Percentiles rank a stretch among this genome's conserved stretches.
These are phyloP conservation scores for Gossypium stocksii DNA, from an alignment of 345 rosid genomes.

Conservation along the genomic window DNA sequence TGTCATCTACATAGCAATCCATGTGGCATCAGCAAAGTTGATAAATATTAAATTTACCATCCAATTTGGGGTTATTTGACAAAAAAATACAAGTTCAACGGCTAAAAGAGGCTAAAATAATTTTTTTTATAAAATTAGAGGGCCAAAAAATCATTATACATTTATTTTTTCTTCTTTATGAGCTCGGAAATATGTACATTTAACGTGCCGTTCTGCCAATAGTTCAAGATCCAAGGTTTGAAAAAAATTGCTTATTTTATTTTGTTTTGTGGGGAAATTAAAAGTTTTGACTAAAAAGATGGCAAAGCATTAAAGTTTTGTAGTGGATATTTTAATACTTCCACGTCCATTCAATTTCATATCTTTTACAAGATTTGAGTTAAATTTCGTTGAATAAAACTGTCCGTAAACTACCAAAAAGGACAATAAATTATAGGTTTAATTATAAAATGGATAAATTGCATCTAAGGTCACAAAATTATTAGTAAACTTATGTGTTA, in stretches of 20 bases:
- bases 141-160: too few species aligned
- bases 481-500: too few species aligned
- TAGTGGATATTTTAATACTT: neutral
- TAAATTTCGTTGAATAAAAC: neutral
- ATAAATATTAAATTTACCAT: too few species aligned
- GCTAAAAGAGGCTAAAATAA: too few species aligned
- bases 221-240: slow-evolving; percentile 4
- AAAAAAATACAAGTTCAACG: too few species aligned
- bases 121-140: too few species aligned
- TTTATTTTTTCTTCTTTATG: too few species aligned
- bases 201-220: neutral
- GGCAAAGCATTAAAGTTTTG: slow-evolving; percentile 4
- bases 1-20: too few species aligned
- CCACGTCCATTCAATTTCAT: neutral
- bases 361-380: neutral
- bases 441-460: too few species aligned
- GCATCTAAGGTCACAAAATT: too few species aligned
- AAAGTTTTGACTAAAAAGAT: neutral
- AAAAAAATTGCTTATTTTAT: neutral
- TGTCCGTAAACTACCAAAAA: neutral
- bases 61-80: accelerated
- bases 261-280: neutral
- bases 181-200: neutral
- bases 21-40: too few species aligned
- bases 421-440: neutral